A percentile compares a stretch with the other conserved stretches of the same genome.
These are phyloP conservation scores for Xerocomellus chrysenteron DNA, from an alignment of 768 basidiomycete species.

Conservation along the genomic window DNA sequence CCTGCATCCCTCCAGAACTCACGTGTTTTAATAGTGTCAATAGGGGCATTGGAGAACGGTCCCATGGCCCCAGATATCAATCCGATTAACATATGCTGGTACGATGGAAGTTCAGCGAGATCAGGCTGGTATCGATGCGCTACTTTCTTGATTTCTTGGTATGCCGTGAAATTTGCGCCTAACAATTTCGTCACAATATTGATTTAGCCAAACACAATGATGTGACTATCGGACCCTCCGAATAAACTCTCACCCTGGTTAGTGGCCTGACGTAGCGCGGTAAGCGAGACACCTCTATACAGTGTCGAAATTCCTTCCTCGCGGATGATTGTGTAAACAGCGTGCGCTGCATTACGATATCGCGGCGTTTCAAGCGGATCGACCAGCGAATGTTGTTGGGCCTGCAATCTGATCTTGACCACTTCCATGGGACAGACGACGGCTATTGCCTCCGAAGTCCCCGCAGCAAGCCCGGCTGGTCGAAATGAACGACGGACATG, in stretches of 20 bases:
- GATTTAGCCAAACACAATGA: neutral
- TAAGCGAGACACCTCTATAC: conserved; percentile 91
- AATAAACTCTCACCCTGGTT: conserved; percentile 71
- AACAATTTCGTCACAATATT: neutral
- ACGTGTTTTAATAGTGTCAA: conserved; percentile 95
- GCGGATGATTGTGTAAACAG: conserved; percentile 88
- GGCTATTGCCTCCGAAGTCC: conserved; percentile 90
- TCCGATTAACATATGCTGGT: conserved; percentile 94
- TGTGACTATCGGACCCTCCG: no score
- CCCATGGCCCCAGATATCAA: conserved; percentile 97
- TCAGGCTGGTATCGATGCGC: conserved; percentile 79
- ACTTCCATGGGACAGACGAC: conserved; percentile 99
- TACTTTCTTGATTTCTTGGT: conserved; percentile 92
- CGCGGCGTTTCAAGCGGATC: conserved; percentile 92
- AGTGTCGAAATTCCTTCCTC: conserved; percentile 86
- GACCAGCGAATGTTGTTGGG: conserved; percentile 94
- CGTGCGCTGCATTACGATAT: conserved; percentile 96
- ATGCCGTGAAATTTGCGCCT: conserved; percentile 98
- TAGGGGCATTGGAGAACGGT: conserved; percentile 96
- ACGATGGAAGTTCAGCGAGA: conserved; percentile 78
- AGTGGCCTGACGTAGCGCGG: conserved; percentile 93
- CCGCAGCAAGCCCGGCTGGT: conserved; percentile 92
- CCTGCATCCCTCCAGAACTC: conserved; percentile 25
- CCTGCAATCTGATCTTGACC: conserved; percentile 96
- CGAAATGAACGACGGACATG: neutral